Base-by-base conservation (phyloP, 306 rosid species). In the Pachyrhizus erosus region DNA sequence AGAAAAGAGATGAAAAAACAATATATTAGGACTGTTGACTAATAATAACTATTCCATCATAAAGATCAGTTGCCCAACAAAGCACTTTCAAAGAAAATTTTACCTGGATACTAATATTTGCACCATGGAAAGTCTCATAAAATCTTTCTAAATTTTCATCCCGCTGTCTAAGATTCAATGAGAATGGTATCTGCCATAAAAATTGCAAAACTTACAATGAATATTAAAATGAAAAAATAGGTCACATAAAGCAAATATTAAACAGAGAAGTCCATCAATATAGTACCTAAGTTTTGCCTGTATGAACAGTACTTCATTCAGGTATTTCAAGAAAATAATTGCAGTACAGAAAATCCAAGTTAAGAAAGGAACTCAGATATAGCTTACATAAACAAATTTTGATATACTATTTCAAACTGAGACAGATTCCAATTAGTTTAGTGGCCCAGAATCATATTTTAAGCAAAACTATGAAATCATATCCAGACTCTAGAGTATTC, bases 41-140 rank as follows among this genome's bases (percentile, higher is more conserved):
- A 31, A 54, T 18, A 48, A 39, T 69, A 79, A 68, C 21, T 48
- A 20, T 29, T 67, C 46, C 83, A 68, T 74, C 15, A 2, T 13
- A 21, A 43, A 67, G 69, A 67, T 61, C 64, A 76, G 46, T 34
- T 39, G 18, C 39, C 21, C 67, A 80, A 77, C 51, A 74, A 49
- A 82, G 46, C 31, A 80, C 29, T 69, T 61, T 29, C 49, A 23
- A 45, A 60, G 66, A 24, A 43, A 26, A 60, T 52, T 84, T 81
- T 84, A 96, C 99, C 99, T 96, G 99, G 85, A 91, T 87, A 81
- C 83, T 92, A 76, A 93, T 93, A 85, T 93, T 85, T 73, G 91
- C 82, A 42, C 99, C 98, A 87, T 96, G 99, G 88, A 92, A 96
- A 46, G 99, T 96, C 89, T 96, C 98, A 49, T 92, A 91, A 80